Percentiles rank a stretch among this genome's conserved stretches.
phyloP scores from a whole-genome alignment of 2,329 filamentous ascomycete species.

The Sclerotinia nivalis region DNA sequence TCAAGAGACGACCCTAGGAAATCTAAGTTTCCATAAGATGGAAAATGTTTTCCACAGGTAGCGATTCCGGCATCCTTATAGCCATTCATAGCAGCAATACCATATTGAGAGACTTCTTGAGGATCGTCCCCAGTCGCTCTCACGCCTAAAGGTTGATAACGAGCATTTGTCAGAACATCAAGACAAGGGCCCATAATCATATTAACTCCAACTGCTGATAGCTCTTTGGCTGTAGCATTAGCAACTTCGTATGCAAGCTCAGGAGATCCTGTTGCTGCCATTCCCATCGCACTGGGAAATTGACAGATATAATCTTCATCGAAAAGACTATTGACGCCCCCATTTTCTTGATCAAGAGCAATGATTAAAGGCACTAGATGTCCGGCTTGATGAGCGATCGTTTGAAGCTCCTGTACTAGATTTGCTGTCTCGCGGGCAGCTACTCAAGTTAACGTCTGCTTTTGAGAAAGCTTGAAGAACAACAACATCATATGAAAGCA shows the following conservation, averaged over 20 bases:
- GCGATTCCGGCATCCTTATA: constrained; percentile 88
- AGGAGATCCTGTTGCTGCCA: constrained; percentile 86
- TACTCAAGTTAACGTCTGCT: constrained; percentile 45
- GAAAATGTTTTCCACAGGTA: constrained; percentile 94
- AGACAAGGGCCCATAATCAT: constrained; percentile 92
- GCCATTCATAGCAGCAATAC: constrained; percentile 85
- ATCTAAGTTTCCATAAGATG: constrained; percentile 92
- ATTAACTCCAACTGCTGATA: constrained; percentile 91
- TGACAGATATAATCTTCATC: constrained; percentile 95
- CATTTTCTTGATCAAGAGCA: constrained; percentile 95
- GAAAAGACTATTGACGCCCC: constrained; percentile 93
- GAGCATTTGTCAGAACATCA: constrained; percentile 90
- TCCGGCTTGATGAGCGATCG: constrained; percentile 84
- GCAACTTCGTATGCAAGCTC: constrained; percentile 87
- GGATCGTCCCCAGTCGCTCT: constrained; percentile 90
- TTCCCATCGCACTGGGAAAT: constrained; percentile 94
- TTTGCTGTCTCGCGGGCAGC: constrained; percentile 87
- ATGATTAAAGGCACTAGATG: constrained; percentile 89
- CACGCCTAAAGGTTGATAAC: constrained; percentile 87
- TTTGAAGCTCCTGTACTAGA: constrained; percentile 88
- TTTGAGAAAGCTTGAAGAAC: constrained; percentile 8
- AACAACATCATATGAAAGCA: constrained; percentile 3
- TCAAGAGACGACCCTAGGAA: constrained; percentile 89
- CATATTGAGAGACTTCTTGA: constrained; percentile 90
- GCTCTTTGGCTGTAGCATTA: constrained; percentile 88